Evolutionary conservation across 805 yeast genomes (phyloP).

Genomic region (Cyberlindnera americana): DNA sequence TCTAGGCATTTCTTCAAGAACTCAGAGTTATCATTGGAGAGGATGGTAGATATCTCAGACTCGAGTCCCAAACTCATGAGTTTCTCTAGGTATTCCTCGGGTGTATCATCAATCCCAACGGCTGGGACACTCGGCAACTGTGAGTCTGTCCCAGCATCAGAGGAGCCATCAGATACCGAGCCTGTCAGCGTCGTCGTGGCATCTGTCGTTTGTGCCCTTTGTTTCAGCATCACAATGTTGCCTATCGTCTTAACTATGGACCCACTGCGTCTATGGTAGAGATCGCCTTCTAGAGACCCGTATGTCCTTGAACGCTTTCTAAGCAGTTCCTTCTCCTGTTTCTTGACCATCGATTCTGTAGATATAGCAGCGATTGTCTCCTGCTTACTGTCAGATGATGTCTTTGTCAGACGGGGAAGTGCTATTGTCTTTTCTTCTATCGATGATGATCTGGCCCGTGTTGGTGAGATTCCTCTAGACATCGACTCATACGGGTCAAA

Average conservation of each 20-base stretch:
- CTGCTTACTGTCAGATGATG: conserved; percentile 19
- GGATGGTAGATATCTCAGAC: conserved; percentile 29
- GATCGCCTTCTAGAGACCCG: conserved; percentile 26
- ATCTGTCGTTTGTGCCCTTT: conserved; percentile 13
- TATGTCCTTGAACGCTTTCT: conserved; percentile 26
- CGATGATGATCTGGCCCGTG: background rate
- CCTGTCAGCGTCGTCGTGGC: conserved; percentile 4
- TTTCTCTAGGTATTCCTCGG: conserved; percentile 27
- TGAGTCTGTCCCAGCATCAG: conserved; percentile 13
- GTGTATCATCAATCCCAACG: conserved; percentile 28
- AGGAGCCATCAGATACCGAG: conserved; percentile 8
- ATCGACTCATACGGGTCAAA: conserved; percentile 13
- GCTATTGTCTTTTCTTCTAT: background rate
- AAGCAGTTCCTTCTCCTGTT: conserved; percentile 13
- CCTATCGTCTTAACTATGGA: conserved; percentile 37
- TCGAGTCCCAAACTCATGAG: conserved; percentile 29
- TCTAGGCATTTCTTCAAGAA: conserved; percentile 29
- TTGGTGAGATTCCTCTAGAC: conserved; percentile 1
- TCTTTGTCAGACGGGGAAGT: conserved; percentile 16
- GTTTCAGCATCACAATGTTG: conserved; percentile 33
- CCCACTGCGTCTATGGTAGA: conserved; percentile 32
- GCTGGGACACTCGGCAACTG: conserved; percentile 27
- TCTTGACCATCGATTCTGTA: background rate
- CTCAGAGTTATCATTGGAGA: conserved; percentile 27
- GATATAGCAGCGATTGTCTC: background rate